Percentiles rank a stretch among this genome's conserved stretches.
These are phyloP conservation scores for Stramenopiles sp. DNA, from an alignment of 352 stramenopile genomes.

Conservation along the genomic window DNA sequence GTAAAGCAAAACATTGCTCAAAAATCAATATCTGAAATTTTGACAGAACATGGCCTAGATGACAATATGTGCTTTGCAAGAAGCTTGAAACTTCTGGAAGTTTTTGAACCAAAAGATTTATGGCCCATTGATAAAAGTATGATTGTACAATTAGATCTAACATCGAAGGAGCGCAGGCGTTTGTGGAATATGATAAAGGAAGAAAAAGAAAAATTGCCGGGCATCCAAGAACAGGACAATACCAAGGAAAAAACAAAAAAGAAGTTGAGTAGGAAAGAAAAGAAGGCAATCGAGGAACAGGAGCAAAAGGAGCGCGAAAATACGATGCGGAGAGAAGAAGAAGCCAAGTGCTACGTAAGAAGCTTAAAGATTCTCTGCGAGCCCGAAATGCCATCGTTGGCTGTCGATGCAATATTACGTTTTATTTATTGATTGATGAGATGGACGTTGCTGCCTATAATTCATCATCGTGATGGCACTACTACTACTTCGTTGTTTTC, in stretches of 20 bases:
- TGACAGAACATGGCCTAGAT: not conserved
- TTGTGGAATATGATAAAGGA: not conserved
- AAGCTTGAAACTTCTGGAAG: not conserved
- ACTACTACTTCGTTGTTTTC: too few relatives aligned
- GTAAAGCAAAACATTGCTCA: not conserved
- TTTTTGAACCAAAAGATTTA: not conserved
- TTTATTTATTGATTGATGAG: too few relatives aligned
- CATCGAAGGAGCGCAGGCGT: not conserved
- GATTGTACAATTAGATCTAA: not conserved
- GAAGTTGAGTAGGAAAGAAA: not conserved
- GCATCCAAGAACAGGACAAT: not conserved
- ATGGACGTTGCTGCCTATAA: too few relatives aligned
- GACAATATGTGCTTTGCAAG: not conserved
- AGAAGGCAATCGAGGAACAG: too few relatives aligned
- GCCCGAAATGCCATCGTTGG: too few relatives aligned
- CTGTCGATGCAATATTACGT: too few relatives aligned
- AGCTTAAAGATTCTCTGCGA: too few relatives aligned
- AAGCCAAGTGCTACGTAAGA: not conserved
- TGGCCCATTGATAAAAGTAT: not conserved
- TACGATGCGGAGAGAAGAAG: not conserved
- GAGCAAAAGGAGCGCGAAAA: not conserved
- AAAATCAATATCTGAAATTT: not conserved
- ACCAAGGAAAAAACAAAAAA: not conserved
- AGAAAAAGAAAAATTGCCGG: not conserved
- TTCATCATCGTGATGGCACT: too few relatives aligned